Evolutionary conservation across 768 basidiomycete genomes (phyloP).

Genomic region (Tremella fuciformis): DNA sequence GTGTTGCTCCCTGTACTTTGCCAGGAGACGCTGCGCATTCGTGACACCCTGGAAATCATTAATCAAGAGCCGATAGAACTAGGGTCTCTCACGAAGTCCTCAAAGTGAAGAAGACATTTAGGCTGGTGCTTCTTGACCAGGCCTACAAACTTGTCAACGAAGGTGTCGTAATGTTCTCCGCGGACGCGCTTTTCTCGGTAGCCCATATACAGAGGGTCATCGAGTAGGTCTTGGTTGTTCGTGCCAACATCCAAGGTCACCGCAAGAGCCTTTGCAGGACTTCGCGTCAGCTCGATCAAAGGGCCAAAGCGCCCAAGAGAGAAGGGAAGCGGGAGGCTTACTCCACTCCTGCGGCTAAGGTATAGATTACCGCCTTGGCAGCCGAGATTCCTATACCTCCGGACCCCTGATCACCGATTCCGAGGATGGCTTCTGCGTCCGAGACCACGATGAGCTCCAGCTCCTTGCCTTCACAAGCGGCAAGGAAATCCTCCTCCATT

Average conservation of each 20-base stretch:
- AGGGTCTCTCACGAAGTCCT: conserved; percentile 63
- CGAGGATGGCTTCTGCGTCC: conserved; percentile 49
- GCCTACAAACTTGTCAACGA: conserved; percentile 77
- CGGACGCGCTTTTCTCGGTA: conserved; percentile 68
- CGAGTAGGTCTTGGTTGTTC: conserved; percentile 47
- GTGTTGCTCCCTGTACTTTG: conserved; percentile 45
- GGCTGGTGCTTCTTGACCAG: conserved; percentile 71
- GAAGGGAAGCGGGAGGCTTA: conserved; percentile 13
- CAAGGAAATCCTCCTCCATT: conserved; percentile 75
- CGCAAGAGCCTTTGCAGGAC: conserved; percentile 45
- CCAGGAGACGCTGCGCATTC: conserved; percentile 69
- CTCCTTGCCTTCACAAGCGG: conserved; percentile 52
- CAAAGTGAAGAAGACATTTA: conserved; percentile 68
- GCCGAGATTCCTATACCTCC: conserved; percentile 51
- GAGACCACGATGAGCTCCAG: conserved; percentile 50
- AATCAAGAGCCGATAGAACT: conserved; percentile 6
- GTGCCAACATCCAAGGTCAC: conserved; percentile 53
- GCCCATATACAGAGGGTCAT: conserved; percentile 56
- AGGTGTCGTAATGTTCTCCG: conserved; percentile 71
- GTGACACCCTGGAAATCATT: conserved; percentile 56
- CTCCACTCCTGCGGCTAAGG: conserved; percentile 54
- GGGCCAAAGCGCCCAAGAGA: neutral
- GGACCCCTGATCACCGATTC: conserved; percentile 50
- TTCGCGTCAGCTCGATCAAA: conserved; percentile 9
- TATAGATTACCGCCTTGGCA: conserved; percentile 71